These are phyloP conservation scores for Coniosporium tulheliwenetii DNA, from an alignment of 2,329 filamentous ascomycete genomes.

Conservation along the genomic window DNA sequence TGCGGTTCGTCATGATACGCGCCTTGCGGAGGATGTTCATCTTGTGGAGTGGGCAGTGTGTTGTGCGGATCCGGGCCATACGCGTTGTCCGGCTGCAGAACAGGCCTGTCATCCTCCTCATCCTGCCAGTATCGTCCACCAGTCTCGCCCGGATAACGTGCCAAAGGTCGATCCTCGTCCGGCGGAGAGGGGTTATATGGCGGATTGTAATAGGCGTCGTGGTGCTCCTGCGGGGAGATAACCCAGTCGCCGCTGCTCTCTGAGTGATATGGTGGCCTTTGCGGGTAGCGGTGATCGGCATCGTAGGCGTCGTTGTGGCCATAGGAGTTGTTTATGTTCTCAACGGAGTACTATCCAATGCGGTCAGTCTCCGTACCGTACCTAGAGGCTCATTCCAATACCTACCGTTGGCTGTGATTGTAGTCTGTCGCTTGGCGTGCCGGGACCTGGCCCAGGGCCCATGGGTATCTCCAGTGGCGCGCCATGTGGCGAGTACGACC, in stretches of 20 bases:
- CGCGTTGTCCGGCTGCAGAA: slow-evolving; percentile 48
- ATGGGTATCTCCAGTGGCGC: slow-evolving; percentile 54
- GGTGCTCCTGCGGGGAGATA: slow-evolving; percentile 69
- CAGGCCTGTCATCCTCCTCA: slow-evolving; percentile 58
- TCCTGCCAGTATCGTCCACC: slow-evolving; percentile 45
- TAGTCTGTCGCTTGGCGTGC: slow-evolving; percentile 58
- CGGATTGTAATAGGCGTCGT: slow-evolving; percentile 73
- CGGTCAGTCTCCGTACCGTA: slow-evolving; percentile 1
- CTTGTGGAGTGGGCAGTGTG: slow-evolving; percentile 21
- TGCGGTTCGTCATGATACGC: slow-evolving; percentile 24
- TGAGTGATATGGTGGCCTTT: slow-evolving; percentile 31
- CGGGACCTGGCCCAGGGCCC: slow-evolving; percentile 35
- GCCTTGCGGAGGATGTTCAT: slow-evolving; percentile 21
- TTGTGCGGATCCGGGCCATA: slow-evolving; percentile 45
- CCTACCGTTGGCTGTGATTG: slow-evolving; percentile 67
- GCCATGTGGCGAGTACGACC: slow-evolving; percentile 43
- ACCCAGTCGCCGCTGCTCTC: slow-evolving; percentile 44
- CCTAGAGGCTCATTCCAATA: background rate
- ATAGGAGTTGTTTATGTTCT: slow-evolving; percentile 48
- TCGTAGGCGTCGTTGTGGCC: slow-evolving; percentile 48
- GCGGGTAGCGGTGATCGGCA: slow-evolving; percentile 27
- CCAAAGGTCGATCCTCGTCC: slow-evolving; percentile 40
- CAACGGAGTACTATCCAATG: slow-evolving; percentile 48
- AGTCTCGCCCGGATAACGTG: slow-evolving; percentile 34
- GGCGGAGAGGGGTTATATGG: slow-evolving; percentile 56